Evolutionary conservation across 2,329 filamentous ascomycete genomes (phyloP), one percentile per base, ranked within the genome.

Genomic region (Monosporascus cannonballus): DNA sequence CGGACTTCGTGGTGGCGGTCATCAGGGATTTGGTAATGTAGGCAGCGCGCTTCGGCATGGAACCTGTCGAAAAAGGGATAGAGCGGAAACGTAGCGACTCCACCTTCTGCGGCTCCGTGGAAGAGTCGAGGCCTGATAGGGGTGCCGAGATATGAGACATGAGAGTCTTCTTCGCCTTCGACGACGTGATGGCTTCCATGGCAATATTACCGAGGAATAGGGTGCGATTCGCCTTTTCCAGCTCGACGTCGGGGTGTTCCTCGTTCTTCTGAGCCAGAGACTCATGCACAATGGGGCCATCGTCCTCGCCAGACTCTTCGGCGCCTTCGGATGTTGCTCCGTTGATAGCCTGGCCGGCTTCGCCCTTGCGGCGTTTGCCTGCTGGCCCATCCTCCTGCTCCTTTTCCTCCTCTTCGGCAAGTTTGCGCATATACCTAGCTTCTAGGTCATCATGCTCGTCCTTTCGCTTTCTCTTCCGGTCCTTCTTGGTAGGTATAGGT

Each of bases 71-170:
- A 69, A 95, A 97, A 2, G 94, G 89, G 15, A 91, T 90, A 7
- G 93, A 97, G 53, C 94, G 89, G 77, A 97, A 99, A 22, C 94
- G 90, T 55, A 99, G 78, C 2, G 92, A 96, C 68, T 96, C 89
- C 45, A 99, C 77, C 64, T 89, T 92, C 70, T 89, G 87, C 1
- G 78, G 74, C 1, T 62, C 66, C 68, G 70, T 47, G 71, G 76
- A 57, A 74, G 74, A 61, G 68, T 77, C 61, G 69, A 76, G 68
- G 39, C 71, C 69, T 51, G 78, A 73, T 48, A 95, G 76, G 64
- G 90, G 87, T 1, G 90, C 90, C n/a, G 81, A 78, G 46, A 96
- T 81, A 68, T 96, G 90, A 42, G 80, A 76, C 59, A 90, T 75
- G 30, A 96, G 80, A 3, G 80, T 79, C 74, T 90, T 95, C 73